Evolutionary conservation across 768 basidiomycete genomes (phyloP).

Genomic region (Pleurotus eryngii): DNA sequence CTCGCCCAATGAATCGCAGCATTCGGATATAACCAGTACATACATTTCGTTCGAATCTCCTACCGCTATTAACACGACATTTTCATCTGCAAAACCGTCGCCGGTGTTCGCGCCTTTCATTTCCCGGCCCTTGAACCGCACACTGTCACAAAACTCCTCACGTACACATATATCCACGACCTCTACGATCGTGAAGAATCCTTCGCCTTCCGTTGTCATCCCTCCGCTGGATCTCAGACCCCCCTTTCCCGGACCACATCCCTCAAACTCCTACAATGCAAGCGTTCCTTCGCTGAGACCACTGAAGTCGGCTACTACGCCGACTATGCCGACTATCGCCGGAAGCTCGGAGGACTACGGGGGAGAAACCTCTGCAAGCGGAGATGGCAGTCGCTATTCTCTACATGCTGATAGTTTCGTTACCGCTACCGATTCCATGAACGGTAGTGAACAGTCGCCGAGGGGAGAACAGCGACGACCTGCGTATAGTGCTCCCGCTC

Average conservation of each 20-base stretch:
- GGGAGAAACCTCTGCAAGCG: conserved; percentile 18
- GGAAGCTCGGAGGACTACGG: conserved; percentile 32
- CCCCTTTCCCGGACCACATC: conserved; percentile 43
- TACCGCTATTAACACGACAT: not conserved
- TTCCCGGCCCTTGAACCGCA: conserved; percentile 61
- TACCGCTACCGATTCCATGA: conserved; percentile 36
- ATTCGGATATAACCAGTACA: conserved; percentile 42
- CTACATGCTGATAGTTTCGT: conserved; percentile 57
- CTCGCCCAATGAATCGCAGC: conserved; percentile 32
- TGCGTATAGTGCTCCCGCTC: not conserved
- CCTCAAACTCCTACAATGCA: conserved; percentile 19
- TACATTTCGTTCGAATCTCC: conserved; percentile 5
- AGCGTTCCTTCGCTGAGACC: conserved; percentile 26
- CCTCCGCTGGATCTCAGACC: conserved; percentile 60
- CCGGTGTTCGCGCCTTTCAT: conserved; percentile 52
- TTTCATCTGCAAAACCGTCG: conserved; percentile 38
- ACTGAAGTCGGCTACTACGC: conserved; percentile 19
- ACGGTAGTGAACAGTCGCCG: not conserved
- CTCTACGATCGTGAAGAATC: conserved; percentile 21
- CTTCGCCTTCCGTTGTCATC: conserved; percentile 42
- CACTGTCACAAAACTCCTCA: conserved; percentile 61
- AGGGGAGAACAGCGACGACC: not conserved
- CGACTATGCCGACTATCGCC: conserved; percentile 38
- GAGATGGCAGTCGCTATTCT: conserved; percentile 37
- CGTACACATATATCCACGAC: conserved; percentile 48